Conservation (phyloP, 805 yeast genomes). For the Starmerella bombicola region DNA sequence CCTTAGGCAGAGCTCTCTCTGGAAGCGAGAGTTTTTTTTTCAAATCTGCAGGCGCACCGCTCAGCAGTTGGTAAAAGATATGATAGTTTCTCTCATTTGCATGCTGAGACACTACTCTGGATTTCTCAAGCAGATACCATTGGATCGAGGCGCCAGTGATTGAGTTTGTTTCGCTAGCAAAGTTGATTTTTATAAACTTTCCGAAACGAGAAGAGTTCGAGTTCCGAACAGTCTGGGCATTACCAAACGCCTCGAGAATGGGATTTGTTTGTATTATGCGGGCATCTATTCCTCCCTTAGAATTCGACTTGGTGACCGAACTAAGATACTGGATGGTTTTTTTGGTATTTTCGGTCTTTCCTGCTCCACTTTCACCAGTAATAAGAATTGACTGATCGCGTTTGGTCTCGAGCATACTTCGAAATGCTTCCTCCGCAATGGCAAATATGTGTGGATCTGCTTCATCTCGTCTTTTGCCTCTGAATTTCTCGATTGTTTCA, state of each 20-base stretch:
- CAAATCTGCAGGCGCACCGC: conserved; percentile 45
- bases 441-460: conserved; percentile 83
- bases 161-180: conserved; percentile 41
- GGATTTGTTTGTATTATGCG: conserved; percentile 92
- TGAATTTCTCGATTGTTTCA: conserved; percentile 46
- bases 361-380: conserved; percentile 99
- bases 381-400: conserved; percentile 84
- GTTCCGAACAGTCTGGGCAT: conserved; percentile 88
- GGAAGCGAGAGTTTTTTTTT: conserved; percentile 30
- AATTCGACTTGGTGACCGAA: conserved; percentile 40
- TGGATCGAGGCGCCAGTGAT: conserved; percentile 86
- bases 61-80: conserved; percentile 73
- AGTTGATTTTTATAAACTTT: conserved; percentile 80
- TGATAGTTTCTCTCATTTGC: conserved; percentile 80
- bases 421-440: conserved; percentile 73
- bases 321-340: conserved; percentile 86
- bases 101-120: conserved; percentile 74
- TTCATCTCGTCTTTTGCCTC: conserved; percentile 35
- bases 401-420: conserved; percentile 52
- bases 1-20: conserved; percentile 34
- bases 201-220: conserved; percentile 95
- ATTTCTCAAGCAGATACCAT: conserved; percentile 87
- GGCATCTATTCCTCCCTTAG: conserved; percentile 43
- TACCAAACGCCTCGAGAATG: conserved; percentile 89
- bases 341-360: conserved; percentile 95